A percentile compares a stretch with the other conserved stretches of the same genome.
phyloP scores from a whole-genome alignment of 441 rosid genomes.

The Populus hybrid region DNA sequence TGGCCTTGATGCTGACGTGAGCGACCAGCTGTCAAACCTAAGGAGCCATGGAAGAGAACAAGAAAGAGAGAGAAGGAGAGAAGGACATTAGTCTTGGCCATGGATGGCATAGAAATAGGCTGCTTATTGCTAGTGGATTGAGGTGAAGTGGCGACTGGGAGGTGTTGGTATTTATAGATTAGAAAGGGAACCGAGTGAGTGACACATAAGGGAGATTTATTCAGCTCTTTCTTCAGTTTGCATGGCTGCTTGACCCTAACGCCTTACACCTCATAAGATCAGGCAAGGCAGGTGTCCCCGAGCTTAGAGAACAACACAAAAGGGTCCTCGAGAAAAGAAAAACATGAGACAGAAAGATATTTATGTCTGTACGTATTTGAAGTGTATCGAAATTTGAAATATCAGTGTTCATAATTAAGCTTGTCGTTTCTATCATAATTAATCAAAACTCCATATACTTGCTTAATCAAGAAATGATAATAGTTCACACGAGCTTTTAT shows the following conservation, averaged over 20 bases:
- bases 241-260: slow-evolving; percentile 40
- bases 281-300: slow-evolving; percentile 36
- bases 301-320: neutral
- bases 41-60: slow-evolving; percentile 41
- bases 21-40: slow-evolving; percentile 10
- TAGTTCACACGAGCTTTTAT: no score
- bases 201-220: neutral
- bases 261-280: slow-evolving; percentile 41
- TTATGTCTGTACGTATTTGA: neutral
- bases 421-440: no score
- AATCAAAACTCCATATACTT: no score
- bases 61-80: slow-evolving; percentile 43
- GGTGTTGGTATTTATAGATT: slow-evolving; percentile 34
- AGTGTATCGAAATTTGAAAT: neutral
- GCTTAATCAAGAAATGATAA: no score
- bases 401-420: no score
- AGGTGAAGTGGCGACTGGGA: slow-evolving; percentile 8
- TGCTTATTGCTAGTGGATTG: neutral
- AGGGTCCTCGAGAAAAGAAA: neutral
- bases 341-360: neutral
- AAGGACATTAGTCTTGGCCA: slow-evolving; percentile 32
- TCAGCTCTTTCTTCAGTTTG: slow-evolving; percentile 44
- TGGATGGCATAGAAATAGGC: neutral
- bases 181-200: neutral
- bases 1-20: slow-evolving; percentile 28